Percentiles rank a stretch among this genome's conserved stretches.
Evolutionary conservation across 139 green algal species (phyloP).

Genomic region (Chlamydomonas eustigma): DNA sequence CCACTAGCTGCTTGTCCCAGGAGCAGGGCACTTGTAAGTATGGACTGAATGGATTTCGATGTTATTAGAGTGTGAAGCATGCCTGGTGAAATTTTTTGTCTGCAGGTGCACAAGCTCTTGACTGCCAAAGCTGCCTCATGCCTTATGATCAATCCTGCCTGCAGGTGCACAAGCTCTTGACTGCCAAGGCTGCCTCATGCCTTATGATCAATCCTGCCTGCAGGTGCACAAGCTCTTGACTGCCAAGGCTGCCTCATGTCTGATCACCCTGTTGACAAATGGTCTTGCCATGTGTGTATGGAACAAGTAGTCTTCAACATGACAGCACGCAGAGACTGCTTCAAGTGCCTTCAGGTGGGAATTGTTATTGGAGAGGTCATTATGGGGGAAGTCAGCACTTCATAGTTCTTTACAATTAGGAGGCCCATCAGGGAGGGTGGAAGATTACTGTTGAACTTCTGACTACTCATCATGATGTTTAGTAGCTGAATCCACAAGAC

Average conservation of each 20-base stretch:
- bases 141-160: no score
- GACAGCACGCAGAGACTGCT: neutral
- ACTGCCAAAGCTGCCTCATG: neutral
- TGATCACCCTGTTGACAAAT: neutral
- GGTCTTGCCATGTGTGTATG: neutral
- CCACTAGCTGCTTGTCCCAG: neutral
- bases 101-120: neutral
- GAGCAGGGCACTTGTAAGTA: neutral
- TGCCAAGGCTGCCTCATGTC: no score
- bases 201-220: no score
- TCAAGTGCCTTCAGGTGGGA: neutral
- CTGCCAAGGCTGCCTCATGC: no score
- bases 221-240: no score
- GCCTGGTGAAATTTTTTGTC: neutral
- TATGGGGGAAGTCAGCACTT: neutral
- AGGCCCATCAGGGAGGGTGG: no score
- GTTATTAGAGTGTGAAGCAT: neutral
- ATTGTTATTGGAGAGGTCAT: neutral
- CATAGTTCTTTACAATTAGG: neutral
- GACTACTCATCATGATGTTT: no score
- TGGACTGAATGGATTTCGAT: neutral
- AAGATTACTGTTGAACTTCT: no score
- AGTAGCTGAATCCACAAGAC: neutral
- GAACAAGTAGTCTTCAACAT: neutral
- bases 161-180: no score